Base-by-base conservation (phyloP, 352 stramenopile genomes). In the Globisporangium middletonii region DNA sequence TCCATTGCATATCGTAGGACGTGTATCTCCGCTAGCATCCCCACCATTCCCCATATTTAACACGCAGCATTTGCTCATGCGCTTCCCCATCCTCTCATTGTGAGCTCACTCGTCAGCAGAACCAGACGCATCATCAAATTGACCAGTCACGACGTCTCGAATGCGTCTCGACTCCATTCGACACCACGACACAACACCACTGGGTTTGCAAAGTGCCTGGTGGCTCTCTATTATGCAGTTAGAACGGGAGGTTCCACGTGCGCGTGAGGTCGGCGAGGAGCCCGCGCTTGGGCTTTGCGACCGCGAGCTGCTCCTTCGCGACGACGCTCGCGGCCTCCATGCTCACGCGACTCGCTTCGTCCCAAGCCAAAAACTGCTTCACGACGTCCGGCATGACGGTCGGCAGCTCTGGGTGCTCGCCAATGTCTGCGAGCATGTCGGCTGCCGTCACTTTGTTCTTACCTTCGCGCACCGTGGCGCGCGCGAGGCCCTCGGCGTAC, bases 401-500 rank as follows among this genome's bases (percentile, higher is more conserved):
- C 6, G 54, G 63, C 11, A 72, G 28, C 19, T 59, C 35, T 15
- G 48, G 49, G 42, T 54, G 41, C 16, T 60, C 59, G 37, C 62
- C 64, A 37, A 78, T 57, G 37, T 77, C 69, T 28, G 47, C 56
- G 51, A 70, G 64, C 38, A 80, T 53, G 26, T 67, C 64, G 19
- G 60, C 59, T 7, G 58, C 58, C 12, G 30, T 64, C 15, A 64
- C 35, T 16, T 55, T 57, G 33, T 59, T 67, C 11, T 53, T 55
- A 19, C 68, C 59, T 19, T 79, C 35, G 26, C 54, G 59, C 50
- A 75, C 67, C 7, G 63, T 77, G 23, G 64, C 69, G 27, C 75
- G 75, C 23, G 65, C 71, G 15, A 85, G 61, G 0, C 73, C 76
- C 53, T 88, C 77, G 11, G 77, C 77, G 50, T 73, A 85, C 19